Base-by-base conservation (phyloP, 129 eudicot species). In the Pittosporum tobira region DNA sequence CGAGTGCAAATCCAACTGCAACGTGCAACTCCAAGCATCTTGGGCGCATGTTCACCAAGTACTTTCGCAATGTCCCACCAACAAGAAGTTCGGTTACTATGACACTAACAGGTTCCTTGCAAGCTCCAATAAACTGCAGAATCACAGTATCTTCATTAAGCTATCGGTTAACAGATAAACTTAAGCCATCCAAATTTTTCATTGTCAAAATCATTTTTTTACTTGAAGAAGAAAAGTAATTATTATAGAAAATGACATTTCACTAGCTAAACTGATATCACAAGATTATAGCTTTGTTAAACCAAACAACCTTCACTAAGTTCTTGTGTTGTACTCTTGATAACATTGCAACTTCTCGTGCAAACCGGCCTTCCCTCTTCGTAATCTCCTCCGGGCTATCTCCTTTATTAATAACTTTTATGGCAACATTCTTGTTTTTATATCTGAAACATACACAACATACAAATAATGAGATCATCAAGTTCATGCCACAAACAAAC, bases 321-420 rank as follows among this genome's bases (percentile, higher is more conserved):
- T 89, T 85, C 71, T 77, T 89, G 82, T 89, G 97, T 64, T 82
- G 88, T 31, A 89, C 97, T 85, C 71, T 79, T 26, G 97, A 79
- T 55, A 89, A 72, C 97, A 89, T 89, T 37, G 88, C 97, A 65
- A 89, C 91, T 68, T 89, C 95, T 66, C 97, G 80, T 7, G 51
- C 88, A 73, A 85, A 89, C 48, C 93, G 74, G 37, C 71, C 79
- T 58, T 89, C 95, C 48, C 61, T 75, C 75, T 85, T 89, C 26
- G 81, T 83, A 65, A 82, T 75, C 75, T 80, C 88, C 65, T 89
- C 95, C 2, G 83, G 81, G 3, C 88, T 89, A 27, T 89, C 97
- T n/a, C 97, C 95, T 71, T 65, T 82, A 62, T 79, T 75, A 5
- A 89, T 81, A 48, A 89, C 81, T 58, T 89, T 89, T 5, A 89